phyloP scores from a whole-genome alignment of 106 monocot species.

The Phalaenopsis equestris region DNA sequence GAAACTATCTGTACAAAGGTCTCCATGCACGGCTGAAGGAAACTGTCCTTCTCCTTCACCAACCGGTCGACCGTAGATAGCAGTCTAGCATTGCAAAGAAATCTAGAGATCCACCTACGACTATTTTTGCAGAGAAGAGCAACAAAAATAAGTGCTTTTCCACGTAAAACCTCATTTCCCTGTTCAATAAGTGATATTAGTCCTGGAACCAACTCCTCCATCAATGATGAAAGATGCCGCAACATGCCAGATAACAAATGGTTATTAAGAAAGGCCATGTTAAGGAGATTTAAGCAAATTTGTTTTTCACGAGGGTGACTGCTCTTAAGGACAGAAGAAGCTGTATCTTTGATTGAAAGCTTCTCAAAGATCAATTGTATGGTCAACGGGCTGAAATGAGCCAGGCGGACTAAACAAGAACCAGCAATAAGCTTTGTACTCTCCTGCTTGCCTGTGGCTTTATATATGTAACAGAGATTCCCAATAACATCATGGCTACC shows the following conservation, averaged over 20 bases:
- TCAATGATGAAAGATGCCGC: constrained; percentile 46
- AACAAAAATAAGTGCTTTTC: constrained; percentile 78
- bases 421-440: constrained; percentile 79
- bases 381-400: constrained; percentile 63
- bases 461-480: constrained; percentile 88
- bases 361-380: constrained; percentile 67
- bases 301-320: constrained; percentile 67
- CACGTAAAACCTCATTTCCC: constrained; percentile 80
- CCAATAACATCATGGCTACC: constrained; percentile 61
- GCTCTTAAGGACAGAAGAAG: constrained; percentile 50
- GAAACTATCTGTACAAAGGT: constrained; percentile 64
- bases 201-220: constrained; percentile 68
- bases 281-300: constrained; percentile 72
- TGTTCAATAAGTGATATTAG: constrained; percentile 72
- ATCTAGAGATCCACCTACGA: constrained; percentile 77
- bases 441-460: constrained; percentile 84
- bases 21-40: constrained; percentile 55
- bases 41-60: constrained; percentile 72
- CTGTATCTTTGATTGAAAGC: constrained; percentile 71
- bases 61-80: constrained; percentile 71
- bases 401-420: constrained; percentile 80
- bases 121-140: constrained; percentile 89
- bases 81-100: constrained; percentile 76
- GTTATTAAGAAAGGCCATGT: constrained; percentile 46
- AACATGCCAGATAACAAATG: constrained; percentile 37